Percentiles rank a stretch among this genome's conserved stretches.
These are phyloP conservation scores for Lasiodiplodia gonubiensis DNA, from an alignment of 2,329 filamentous ascomycete species.

Conservation along the genomic window DNA sequence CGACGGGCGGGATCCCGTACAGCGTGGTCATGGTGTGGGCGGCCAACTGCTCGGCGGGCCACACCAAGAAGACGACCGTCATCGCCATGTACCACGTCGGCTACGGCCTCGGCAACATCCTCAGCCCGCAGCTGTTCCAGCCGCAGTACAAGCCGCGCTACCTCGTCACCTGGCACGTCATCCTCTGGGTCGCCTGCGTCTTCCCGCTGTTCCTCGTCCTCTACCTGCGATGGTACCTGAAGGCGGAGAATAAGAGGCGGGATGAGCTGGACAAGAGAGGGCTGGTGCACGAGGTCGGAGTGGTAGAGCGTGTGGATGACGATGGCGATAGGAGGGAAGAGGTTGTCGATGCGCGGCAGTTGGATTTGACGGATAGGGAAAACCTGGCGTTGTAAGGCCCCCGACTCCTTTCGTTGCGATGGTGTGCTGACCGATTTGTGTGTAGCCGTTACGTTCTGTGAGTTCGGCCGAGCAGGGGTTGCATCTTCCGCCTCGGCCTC, in stretches of 20 bases:
- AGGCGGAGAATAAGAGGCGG: conserved; percentile 48
- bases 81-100: conserved; percentile 50
- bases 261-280: conserved; percentile 34
- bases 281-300: conserved; percentile 31
- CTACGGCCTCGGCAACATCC: conserved; percentile 44
- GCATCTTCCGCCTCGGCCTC: too few relatives aligned
- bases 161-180: conserved; percentile 40
- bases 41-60: conserved; percentile 32
- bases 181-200: conserved; percentile 46
- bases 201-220: conserved; percentile 50
- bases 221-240: conserved; percentile 49
- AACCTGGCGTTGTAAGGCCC: conserved; percentile 28
- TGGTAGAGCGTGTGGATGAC: not conserved
- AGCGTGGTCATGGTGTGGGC: conserved; percentile 30
- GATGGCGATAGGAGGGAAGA: conserved; percentile 12
- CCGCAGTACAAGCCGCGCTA: conserved; percentile 36
- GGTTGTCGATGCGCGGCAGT: conserved; percentile 7
- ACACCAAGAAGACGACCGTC: conserved; percentile 53
- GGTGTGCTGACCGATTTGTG: not conserved
- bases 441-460: conserved; percentile 10
- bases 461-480: not conserved
- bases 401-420: too few relatives aligned
- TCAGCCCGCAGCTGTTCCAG: conserved; percentile 48
- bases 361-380: conserved; percentile 28
- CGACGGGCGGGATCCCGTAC: conserved; percentile 37